Evolutionary conservation across 306 rosid genomes (phyloP).

Genomic region (Erythrophleum fordii): DNA sequence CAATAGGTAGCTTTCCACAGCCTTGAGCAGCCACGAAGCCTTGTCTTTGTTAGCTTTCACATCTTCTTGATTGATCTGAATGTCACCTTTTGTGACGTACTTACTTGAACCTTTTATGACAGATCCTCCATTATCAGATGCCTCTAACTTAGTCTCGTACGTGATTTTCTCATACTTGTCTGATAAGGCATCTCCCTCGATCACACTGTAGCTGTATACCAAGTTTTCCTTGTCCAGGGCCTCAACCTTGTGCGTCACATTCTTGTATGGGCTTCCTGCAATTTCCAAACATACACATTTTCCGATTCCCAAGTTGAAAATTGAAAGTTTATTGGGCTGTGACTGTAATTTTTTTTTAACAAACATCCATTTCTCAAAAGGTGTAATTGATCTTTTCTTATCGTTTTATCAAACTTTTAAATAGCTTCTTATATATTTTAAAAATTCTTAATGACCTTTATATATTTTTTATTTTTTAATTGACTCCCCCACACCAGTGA

Average conservation of each 20-base stretch:
- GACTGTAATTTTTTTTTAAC: too few relatives aligned
- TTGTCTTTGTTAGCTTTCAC: constrained; percentile 18
- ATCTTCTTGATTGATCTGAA: constrained; percentile 18
- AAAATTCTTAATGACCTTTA: too few relatives aligned
- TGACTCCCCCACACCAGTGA: too few relatives aligned
- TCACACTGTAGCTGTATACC: constrained; percentile 47
- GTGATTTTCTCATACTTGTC: constrained; percentile 50
- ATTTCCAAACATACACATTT: background rate
- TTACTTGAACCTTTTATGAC: background rate
- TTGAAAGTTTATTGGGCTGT: too few relatives aligned
- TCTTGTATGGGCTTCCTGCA: constrained; percentile 49
- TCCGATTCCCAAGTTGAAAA: too few relatives aligned
- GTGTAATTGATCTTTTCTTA: too few relatives aligned
- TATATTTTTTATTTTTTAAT: too few relatives aligned
- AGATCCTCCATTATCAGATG: constrained; percentile 48
- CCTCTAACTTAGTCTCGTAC: constrained; percentile 51
- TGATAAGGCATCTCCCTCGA: constrained; percentile 47
- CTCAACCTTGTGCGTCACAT: constrained; percentile 52
- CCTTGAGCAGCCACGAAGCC: constrained; percentile 20
- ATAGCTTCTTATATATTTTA: too few relatives aligned
- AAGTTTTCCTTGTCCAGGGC: constrained; percentile 48
- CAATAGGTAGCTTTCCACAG: constrained; percentile 27
- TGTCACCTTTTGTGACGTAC: background rate
- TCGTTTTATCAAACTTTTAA: too few relatives aligned
- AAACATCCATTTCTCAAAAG: too few relatives aligned